Conservation (phyloP, 768 basidiomycete species). For the Hygrophorus russula region DNA sequence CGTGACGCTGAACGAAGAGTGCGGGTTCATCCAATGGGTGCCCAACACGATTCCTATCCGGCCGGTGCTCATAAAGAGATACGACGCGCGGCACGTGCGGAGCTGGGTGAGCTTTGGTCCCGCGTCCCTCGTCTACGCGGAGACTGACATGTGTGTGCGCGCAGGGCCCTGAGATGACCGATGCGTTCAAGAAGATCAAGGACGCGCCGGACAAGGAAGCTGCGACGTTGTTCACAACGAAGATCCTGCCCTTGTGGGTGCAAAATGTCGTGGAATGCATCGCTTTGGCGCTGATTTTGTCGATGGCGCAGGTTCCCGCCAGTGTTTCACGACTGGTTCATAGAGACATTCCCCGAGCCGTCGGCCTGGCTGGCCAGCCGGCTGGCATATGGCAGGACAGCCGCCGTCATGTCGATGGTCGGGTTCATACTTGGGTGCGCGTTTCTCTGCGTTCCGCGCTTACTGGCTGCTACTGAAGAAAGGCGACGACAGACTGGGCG, state of each 20-base stretch:
- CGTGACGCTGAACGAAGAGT: slow-evolving; percentile 94
- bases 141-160: neutral
- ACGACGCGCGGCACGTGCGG: slow-evolving; percentile 35
- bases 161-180: slow-evolving; percentile 35
- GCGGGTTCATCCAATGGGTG: slow-evolving; percentile 98
- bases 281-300: neutral
- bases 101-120: slow-evolving; percentile 22
- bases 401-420: slow-evolving; percentile 98
- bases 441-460: neutral
- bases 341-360: slow-evolving; percentile 94
- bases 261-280: neutral
- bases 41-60: slow-evolving; percentile 83
- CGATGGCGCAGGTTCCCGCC: slow-evolving; percentile 53
- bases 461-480: neutral
- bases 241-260: slow-evolving; percentile 51
- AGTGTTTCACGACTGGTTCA: slow-evolving; percentile 95
- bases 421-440: slow-evolving; percentile 90
- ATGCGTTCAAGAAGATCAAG: slow-evolving; percentile 39
- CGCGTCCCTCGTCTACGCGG: neutral
- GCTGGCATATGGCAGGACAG: slow-evolving; percentile 76
- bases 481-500: slow-evolving; percentile 62
- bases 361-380: slow-evolving; percentile 88
- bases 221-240: slow-evolving; percentile 35
- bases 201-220: slow-evolving; percentile 36
- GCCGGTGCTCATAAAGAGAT: slow-evolving; percentile 56